Percentiles rank a stretch among this genome's conserved stretches.
Evolutionary conservation across 179 eudicot genomes (phyloP).

Genomic region (Corrigiola litoralis): DNA sequence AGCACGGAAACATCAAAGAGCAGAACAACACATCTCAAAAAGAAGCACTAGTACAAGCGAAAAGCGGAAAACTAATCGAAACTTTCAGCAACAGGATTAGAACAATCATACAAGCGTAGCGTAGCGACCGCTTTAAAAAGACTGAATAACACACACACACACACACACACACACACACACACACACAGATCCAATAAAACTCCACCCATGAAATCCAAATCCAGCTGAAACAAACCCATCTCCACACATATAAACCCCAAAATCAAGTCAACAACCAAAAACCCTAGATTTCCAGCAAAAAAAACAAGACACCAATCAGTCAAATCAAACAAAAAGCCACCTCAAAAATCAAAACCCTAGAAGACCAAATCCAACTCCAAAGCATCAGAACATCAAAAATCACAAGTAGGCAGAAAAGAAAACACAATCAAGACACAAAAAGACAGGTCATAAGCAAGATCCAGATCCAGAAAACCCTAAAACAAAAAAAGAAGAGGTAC

Average conservation of each 20-base stretch:
- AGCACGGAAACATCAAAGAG: background rate
- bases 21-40: background rate
- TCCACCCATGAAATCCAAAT: slow-evolving; percentile 1
- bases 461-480: background rate
- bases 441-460: too few species aligned
- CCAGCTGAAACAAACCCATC: background rate
- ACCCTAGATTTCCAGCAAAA: background rate
- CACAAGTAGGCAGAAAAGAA: too few species aligned
- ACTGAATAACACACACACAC: background rate
- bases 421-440: too few species aligned
- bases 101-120: too few species aligned
- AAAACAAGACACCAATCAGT: background rate
- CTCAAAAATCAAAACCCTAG: background rate
- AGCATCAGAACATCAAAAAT: too few species aligned
- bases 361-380: background rate
- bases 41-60: background rate
- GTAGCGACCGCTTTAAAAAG: background rate
- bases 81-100: background rate
- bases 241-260: background rate
- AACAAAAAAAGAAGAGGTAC: background rate
- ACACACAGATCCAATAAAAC: background rate
- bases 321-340: background rate
- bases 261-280: background rate
- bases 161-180: background rate
- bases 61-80: background rate